Evolutionary conservation across 768 basidiomycete species (phyloP), one percentile per base, ranked within the genome.

Genomic region (Tylopilus sp.): DNA sequence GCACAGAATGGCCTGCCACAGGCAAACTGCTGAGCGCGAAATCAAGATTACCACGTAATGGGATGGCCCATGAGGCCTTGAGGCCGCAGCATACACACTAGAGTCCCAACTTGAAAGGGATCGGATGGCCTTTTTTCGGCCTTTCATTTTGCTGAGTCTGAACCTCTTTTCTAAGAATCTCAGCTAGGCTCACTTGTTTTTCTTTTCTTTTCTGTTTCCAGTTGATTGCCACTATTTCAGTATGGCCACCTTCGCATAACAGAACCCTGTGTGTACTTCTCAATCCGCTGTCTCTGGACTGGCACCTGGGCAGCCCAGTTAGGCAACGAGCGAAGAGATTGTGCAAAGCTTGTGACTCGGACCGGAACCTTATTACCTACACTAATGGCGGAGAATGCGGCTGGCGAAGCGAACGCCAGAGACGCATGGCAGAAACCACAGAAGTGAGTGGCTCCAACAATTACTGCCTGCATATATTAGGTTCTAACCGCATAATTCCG

Each of bases 391-490:
- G 47, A 58, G 49, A 44, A 48, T 48, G 41, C 22, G 29, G 43
- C 21, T 53, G 44, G 28, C 45, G 40, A 56, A 54, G 34, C 47
- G 50, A 53, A 37, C 41, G 22, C 25, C 16, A 43, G 46, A 19
- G 40, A 8, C 29, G 6, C 38, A 48, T 41, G 17, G 28, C 38
- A 6, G 34, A 45, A 46, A 30, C 13, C 34, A 25, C 41, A 44
- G 52, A 52, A 13, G 64, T 64, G 50, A 56, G 59, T 61, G 26
- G n/a, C 19, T 17, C n/a, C n/a, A n/a, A n/a, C n/a, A 49, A 17
- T 25, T 30, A 26, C 4, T 2, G 13, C 45, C 37, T 19, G 6
- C 37, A 48, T 24, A 24, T 28, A 50, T 26, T 6, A 29, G 22
- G 16, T 13, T 21, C n/a, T 21, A 43, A 34, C 37, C 47, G 36